Evolutionary conservation across 2,329 filamentous ascomycete species (phyloP), one percentile per base, ranked within the genome.

Genomic region (Dactylonectria estremocensis): DNA sequence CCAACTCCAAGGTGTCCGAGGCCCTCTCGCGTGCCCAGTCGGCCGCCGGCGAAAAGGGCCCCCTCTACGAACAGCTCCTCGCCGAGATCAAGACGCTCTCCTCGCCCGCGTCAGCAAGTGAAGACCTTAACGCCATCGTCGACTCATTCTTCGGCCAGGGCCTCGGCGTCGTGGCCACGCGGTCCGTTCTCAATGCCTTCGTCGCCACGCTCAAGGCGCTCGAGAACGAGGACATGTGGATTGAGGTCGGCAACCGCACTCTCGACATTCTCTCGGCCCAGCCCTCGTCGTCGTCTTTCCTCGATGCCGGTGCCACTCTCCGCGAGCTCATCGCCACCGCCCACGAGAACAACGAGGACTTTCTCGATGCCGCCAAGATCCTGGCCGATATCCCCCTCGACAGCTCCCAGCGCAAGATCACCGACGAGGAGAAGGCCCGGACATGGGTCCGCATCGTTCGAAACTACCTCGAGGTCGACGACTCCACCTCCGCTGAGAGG

Each of bases 361-460:
- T 92, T 80, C 83, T 88, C 22, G 88, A 89, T 33, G 95, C 95
- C 0, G 96, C 96, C 31, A 91, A 91, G 77, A 86, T 89, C 10
- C 88, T 99, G 7, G 90, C 94, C 76, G 92, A 91, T 43, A 97
- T 98, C 74, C 93, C 95, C 37, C 90, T 98, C 53, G 95, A 99
- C 78, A 92, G 90, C 64, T 95, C 95, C 2, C 95, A 97, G 83
- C 92, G 95, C 55, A 91, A 93, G 64, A 91, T 98, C 40, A 90
- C 91, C 31, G 91, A 95, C 78, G 90, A 93, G 75, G 93, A 95
- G 73, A 95, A 95, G 82, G 94, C 94, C 9, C 87, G 87, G 61
- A 89, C 96, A 61, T 98, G 95, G 94, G 92, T 98, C 74, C 93
- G 95, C 67, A 97, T 99, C 78, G 95, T 97, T 78, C 90, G 96